Evolutionary conservation across 148 eudicot genomes (phyloP), one percentile per base, ranked within the genome.

Genomic region (Rhododendron ferrugineum): DNA sequence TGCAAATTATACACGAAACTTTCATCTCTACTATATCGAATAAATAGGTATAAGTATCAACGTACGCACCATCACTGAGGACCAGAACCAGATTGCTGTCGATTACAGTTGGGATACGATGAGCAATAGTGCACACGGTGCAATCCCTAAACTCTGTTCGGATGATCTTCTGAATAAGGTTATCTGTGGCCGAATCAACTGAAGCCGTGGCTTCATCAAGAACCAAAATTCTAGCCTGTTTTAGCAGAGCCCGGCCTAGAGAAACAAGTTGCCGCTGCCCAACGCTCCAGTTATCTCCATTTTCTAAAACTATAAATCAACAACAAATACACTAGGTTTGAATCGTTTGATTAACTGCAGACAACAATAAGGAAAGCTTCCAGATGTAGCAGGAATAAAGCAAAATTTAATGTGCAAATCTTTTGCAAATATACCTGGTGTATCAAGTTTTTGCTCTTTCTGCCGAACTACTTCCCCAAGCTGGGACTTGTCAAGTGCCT

Each of bases 121-220:
- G 99, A 72, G 99, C 99, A 77, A 96, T 94, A 23, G 98, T 96
- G 84, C 92, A 93, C 28, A 96, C 98, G 18, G 98, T 96, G 91
- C 98, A 96, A 49, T 94, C 90, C 84, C 80, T 87, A 85, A 96
- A 96, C 83, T 96, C 99, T 14, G 91, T 89, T 88, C 99, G 91
- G 70, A 96, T 96, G 15, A 96, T 94, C 92, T 92, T 94, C 89
- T 96, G 99, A 83, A 96, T 95, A 76, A 96, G 97, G 86, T 94
- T 93, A 91, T 96, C 99, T 0, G 98, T 96, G 42, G 97, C 98
- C 49, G 97, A 91, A 89, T 96, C 99, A 86, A 96, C 99, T 22
- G 99, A 96, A 79, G 99, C 99, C 7, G 99, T 96, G n/a, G 99
- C 99, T 89, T 96, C 99, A 87, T 96, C 99, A 81, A 96, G 97